These are phyloP conservation scores for Actinidia arguta DNA, from an alignment of 179 eudicot genomes.

Conservation along the genomic window DNA sequence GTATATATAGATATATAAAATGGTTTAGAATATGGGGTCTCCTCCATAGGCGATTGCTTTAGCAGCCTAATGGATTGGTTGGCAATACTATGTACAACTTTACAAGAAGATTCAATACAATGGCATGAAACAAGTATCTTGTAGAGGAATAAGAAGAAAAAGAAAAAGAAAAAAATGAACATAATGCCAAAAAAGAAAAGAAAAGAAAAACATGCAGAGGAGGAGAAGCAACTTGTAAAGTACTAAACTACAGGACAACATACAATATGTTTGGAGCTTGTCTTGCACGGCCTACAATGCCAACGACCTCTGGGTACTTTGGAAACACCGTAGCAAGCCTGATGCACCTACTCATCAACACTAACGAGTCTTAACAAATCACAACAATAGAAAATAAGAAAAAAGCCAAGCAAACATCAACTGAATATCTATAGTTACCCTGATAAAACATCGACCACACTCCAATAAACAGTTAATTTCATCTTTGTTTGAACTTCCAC, in stretches of 20 bases:
- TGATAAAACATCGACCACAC: slow-evolving; percentile 53
- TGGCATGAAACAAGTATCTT: neutral
- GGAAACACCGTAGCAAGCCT: slow-evolving; percentile 72
- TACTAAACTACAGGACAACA: slow-evolving; percentile 21
- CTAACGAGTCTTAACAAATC: slow-evolving; percentile 5
- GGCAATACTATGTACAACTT: no score
- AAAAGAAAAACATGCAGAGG: neutral
- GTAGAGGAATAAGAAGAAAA: neutral
- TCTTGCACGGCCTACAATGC: slow-evolving; percentile 70
- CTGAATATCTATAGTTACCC: slow-evolving; percentile 37
- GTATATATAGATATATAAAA: no score
- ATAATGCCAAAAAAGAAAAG: neutral
- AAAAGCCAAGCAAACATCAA: slow-evolving; percentile 7
- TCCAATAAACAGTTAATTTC: slow-evolving; percentile 51
- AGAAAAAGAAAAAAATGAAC: neutral
- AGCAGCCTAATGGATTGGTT: no score
- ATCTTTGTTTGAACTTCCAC: slow-evolving; percentile 61
- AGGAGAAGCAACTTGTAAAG: slow-evolving; percentile 9
- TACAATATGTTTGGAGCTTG: slow-evolving; percentile 57
- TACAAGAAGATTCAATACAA: neutral
- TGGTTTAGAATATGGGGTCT: no score
- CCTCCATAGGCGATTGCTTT: no score
- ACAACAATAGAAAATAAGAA: slow-evolving; percentile 12
- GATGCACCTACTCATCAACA: slow-evolving; percentile 57
- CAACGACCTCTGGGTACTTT: slow-evolving; percentile 60